Evolutionary conservation across 768 basidiomycete genomes (phyloP), one percentile per base, ranked within the genome.

Genomic region (Podaxis sp.): DNA sequence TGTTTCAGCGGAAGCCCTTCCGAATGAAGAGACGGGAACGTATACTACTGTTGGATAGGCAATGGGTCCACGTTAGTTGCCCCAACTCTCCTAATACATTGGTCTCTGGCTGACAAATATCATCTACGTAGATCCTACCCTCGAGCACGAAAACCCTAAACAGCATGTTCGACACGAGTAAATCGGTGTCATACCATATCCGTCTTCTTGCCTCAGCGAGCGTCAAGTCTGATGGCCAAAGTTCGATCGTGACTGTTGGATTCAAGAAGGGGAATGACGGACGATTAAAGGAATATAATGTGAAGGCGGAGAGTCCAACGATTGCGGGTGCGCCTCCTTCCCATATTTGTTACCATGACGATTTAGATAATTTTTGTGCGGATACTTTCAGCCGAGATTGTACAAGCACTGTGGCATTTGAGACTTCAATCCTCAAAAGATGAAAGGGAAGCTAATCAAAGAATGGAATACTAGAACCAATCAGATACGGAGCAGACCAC

Each of bases 61-160:
- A 59, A 42, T 59, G 57, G 57, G 57, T 59, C 18, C 57, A 59
- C 25, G 57, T 59, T 7, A 51, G 57, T 40, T 16, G n/a, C 3
- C 25, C 51, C 2, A 38, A 9, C 32, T 0, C 32, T 46, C 13
- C 13, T 9, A 18, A 32, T 51, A 3, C 9, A 3, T 42, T 25
- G 14, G 6, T 18, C 4, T 1, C n/a, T 42, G 4, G 3, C 23
- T 35, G 16, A 42, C 23, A 2, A 13, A 25, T 14, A 14, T 10
- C 16, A 44, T 44, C 27, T 5, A 50, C 36, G 32, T 51, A 59
- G 57, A 16, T 59, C 7, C 51, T 59, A 40, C 57, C 57, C 37
- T 51, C 57, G 21, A 59, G 50, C 32, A 59, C 57, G 35, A 59
- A 59, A 40, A 25, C 50, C 4, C 37, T 59, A 14, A 59, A 59